Evolutionary conservation across 2,329 filamentous ascomycete genomes (phyloP), one percentile per base, ranked within the genome.

Genomic region (Elsinoe australis): DNA sequence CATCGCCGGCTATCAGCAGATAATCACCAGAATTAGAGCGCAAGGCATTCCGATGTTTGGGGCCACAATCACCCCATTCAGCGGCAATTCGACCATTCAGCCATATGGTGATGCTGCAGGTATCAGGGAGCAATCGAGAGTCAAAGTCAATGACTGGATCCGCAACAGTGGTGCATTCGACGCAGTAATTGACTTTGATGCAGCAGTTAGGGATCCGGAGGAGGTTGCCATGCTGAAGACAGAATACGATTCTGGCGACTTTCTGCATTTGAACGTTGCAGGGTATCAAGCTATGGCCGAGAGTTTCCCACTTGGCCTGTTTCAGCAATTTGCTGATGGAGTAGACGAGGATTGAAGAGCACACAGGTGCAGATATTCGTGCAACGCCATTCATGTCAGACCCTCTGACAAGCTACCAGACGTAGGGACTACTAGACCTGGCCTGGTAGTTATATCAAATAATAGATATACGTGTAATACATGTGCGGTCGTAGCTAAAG

Each of bases 21-120:
- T 84, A 24, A 69, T 71, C 2, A 64, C 66, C 1, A 70, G 78
- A 10, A 67, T 79, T 14, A 76, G 78, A 56, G 66, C 71, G 0
- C 68, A 70, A 2, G 74, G 74, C 1, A 70, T 82, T 19, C 70
- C 72, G 0, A 67, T 80, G 5, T 79, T 83, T 55, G 80, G 69
- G 0, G 79, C 76, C 0, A 85, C 82, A 0, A 82, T 84, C 51
- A 83, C 80, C 3, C 80, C 80, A 0, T 85, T 85, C 54, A 66
- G 61, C 6, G 70, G 68, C 0, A 61, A 65, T 3, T 64, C 60
- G 22, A 64, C 62, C 7, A 62, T 61, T 29, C 73, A 80, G 61
- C 64, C 70, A 19, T 83, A 83, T 56, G 74, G 71, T 7, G 65
- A 71, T 53, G 67, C 74, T 0, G 63, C 70, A 32, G 36, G 36